These are phyloP conservation scores for Straminergon stramineum DNA, from an alignment of 225 moss, liverwort and hornwort genomes.

Conservation along the genomic window DNA sequence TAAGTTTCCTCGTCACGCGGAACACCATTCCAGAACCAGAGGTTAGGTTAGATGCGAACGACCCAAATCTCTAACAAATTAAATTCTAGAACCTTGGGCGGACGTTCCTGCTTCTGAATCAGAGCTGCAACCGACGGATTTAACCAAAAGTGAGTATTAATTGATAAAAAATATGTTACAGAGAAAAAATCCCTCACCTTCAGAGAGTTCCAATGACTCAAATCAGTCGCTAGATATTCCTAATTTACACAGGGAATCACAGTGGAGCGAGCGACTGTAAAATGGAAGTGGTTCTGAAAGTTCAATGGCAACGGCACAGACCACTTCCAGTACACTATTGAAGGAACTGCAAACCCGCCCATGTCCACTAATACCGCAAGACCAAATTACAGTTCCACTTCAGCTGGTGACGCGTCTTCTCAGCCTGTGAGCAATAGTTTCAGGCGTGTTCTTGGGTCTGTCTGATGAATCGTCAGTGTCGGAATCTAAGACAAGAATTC, in stretches of 20 bases:
- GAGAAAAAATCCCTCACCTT: not conserved
- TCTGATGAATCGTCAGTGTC: slow-evolving; percentile 3
- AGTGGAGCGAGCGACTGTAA: not conserved
- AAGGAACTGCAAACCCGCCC: not conserved
- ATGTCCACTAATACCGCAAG: not conserved
- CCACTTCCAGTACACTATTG: not conserved
- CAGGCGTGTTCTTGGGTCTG: not conserved
- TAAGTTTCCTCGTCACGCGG: not conserved
- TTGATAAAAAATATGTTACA: not conserved
- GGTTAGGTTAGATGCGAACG: not conserved
- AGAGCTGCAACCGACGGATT: not conserved
- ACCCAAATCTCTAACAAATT: too few species aligned
- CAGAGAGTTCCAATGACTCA: not conserved
- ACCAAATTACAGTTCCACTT: not conserved
- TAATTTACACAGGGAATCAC: not conserved
- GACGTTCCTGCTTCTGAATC: too few species aligned
- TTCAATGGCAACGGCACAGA: not conserved
- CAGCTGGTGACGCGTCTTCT: slow-evolving; percentile 9
- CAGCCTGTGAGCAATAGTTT: slow-evolving; percentile 27
- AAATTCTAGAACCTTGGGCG: not conserved
- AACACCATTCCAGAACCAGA: not conserved
- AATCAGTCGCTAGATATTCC: not conserved
- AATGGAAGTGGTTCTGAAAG: not conserved
- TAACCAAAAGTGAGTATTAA: not conserved
- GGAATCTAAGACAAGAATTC: slow-evolving; percentile 16